Base-by-base conservation (phyloP, 257 asterid genomes). In the Solanum chmielewskii region DNA sequence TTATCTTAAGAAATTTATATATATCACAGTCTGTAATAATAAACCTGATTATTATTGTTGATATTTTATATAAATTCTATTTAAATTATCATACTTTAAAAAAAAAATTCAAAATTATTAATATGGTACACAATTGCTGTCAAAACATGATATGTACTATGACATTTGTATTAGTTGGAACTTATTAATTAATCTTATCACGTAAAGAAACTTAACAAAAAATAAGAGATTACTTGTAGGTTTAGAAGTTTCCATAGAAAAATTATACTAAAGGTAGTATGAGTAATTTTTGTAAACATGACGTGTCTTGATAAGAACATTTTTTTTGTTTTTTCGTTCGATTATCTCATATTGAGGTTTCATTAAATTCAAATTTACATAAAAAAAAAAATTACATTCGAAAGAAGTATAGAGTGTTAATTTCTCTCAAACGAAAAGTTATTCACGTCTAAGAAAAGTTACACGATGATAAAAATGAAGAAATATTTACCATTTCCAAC, bases 241-340 rank as follows among this genome's bases (percentile, higher is more conserved):
- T 80, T 41, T 27, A 80, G 68, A 80, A 47, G 44, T 80, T 45
- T 27, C 84, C 5, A 27, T 10, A 27, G 47, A 35, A 73, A 25
- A 78, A 25, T 60, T 60, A 45, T n/a, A 4, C 49, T 25, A 39
- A 14, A 35, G 27, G 9, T 1, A 62, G 3, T 52, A 84, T 62
- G 74, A 60, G 25, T 64, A 60, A 60, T n/a, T 44, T 60, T 62
- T n/a, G 42, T 5, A 20, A 39, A 42, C 21, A 27, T 84, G 64
- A 84, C 42, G 60, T 84, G 86, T 84, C 86, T 21, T 7, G 86
- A 84, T 84, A 64, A 84, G 78, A 39, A 64, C 87, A 64, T 39
- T 13, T 84, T 13, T 84, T 27, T 60, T 60, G 0, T 4, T 60
- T 60, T 59, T 21, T 5, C 13, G 2, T 60, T 10, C 2, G 1